Base-by-base conservation (phyloP, 164 flowering plant species). In the Santalum album region DNA sequence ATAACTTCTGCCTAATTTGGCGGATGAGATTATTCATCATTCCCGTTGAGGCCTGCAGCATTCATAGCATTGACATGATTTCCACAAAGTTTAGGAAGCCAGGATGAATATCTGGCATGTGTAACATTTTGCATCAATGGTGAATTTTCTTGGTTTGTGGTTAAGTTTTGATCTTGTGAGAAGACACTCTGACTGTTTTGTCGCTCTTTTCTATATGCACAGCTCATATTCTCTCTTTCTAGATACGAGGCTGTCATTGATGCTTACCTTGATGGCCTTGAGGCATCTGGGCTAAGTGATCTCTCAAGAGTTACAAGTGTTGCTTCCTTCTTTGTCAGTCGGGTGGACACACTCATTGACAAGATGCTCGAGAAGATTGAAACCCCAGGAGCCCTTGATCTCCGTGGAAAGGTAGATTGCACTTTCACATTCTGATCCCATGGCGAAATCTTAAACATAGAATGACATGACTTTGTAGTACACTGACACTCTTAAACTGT, bases 231-330 rank as follows among this genome's bases (percentile, higher is more conserved):
- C 79, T 90, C 96, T 40, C 76, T 94, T 49, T 46, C 91, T 19
- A 72, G 99, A 79, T 94, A 94, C 63, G 99, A 89, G 72, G 95
- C 86, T 18, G 99, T 94, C 7, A 87, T 94, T 48, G 97, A 94
- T 77, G 99, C 99, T 58, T 90, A 94, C 74, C 69, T 94, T 70
- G 96, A 87, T 75, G 99, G 99, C 40, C 95, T 94, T 42, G 99
- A 94, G 74, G 85, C 96, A 7, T 90, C 92, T 55, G 99, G 96
- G 9, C 71, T 90, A 24, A 63, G 64, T 64, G 97, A 92, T 67
- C 88, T 94, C 40, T 94, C 99, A 36, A 81, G 72, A 59, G 99
- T 94, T 48, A 94, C 99, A 3, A 94, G 99, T 70, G 99, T 94
- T 57, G 99, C 99, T 57, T 90, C 99, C 51, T 94, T 94, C 76